Percentiles rank a stretch among this genome's conserved stretches.
These are phyloP conservation scores for Xylaria curta DNA, from an alignment of 495 filamentous ascomycete genomes.

Conservation along the genomic window DNA sequence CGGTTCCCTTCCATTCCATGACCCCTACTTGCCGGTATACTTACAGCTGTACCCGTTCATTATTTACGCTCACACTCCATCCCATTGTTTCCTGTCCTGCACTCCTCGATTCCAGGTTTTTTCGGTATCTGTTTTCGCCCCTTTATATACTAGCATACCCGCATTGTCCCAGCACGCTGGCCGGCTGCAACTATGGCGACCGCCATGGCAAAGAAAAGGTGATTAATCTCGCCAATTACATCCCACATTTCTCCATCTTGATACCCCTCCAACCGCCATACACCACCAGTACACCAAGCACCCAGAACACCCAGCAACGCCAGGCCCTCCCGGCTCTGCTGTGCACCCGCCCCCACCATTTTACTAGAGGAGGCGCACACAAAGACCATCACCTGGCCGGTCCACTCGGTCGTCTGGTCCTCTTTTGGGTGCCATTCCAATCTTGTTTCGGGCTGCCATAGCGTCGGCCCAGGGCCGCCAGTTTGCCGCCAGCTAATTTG, in stretches of 20 bases:
- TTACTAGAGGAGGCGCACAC: conserved; percentile 24
- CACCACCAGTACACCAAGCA: background rate
- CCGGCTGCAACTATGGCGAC: conserved; percentile 33
- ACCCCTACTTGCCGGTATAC: background rate
- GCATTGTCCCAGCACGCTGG: conserved; percentile 28
- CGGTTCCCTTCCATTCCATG: conserved; percentile 11
- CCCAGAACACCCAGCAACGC: background rate
- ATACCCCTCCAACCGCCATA: conserved; percentile 22
- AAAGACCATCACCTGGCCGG: conserved; percentile 19
- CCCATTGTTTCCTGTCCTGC: conserved; percentile 15
- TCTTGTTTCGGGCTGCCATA: conserved; percentile 31
- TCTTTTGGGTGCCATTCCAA: conserved; percentile 28
- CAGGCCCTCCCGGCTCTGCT: conserved; percentile 19
- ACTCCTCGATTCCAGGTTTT: conserved; percentile 15
- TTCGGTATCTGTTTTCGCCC: conserved; percentile 30
- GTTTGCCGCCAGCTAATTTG: conserved; percentile 16
- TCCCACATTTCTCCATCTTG: background rate
- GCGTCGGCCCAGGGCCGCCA: conserved; percentile 16
- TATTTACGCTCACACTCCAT: conserved; percentile 17
- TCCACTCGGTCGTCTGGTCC: conserved; percentile 2
- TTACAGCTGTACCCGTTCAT: background rate
- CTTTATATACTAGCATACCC: conserved; percentile 32
- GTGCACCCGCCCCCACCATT: conserved; percentile 25
- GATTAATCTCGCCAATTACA: conserved; percentile 16
- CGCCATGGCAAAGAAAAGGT: conserved; percentile 42